Percentiles rank a stretch among this genome's conserved stretches.
Evolutionary conservation across 2,329 filamentous ascomycete genomes (phyloP).

Genomic region (Diaporthe sp.): DNA sequence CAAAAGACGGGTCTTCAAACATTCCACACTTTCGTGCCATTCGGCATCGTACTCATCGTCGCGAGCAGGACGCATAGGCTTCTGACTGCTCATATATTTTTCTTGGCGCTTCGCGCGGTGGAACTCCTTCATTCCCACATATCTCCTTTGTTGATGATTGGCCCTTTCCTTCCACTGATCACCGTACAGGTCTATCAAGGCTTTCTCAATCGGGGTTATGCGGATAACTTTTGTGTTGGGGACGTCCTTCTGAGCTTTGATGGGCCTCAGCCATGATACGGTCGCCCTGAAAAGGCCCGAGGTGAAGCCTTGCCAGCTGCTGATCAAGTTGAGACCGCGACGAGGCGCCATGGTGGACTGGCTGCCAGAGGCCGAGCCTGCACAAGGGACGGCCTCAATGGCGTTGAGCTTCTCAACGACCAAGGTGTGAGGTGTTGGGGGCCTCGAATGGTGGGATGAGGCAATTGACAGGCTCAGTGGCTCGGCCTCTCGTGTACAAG

Average conservation of each 20-base stretch:
- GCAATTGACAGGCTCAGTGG: not conserved
- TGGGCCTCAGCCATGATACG: not conserved
- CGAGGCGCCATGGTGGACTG: not conserved
- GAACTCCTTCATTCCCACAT: not conserved
- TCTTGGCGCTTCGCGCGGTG: not conserved
- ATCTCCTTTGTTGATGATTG: not conserved
- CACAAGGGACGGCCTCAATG: not conserved
- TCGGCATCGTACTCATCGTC: not conserved
- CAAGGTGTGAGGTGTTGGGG: not conserved
- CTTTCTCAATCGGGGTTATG: not conserved
- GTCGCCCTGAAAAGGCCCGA: not conserved
- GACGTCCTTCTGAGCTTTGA: not conserved
- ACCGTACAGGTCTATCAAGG: not conserved
- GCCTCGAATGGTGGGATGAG: not conserved
- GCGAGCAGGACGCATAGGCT: not conserved
- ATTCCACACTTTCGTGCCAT: not conserved
- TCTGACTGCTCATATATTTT: not conserved
- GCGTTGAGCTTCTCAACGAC: not conserved
- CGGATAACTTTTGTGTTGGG: not conserved
- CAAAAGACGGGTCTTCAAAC: not conserved
- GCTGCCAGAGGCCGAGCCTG: not conserved
- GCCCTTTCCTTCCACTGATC: not conserved
- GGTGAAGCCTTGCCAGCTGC: not conserved
- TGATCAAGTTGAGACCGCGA: not conserved
- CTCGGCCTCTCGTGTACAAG: not conserved